Conservation (phyloP, 1,139 yeast genomes). For the Candida sojae region DNA sequence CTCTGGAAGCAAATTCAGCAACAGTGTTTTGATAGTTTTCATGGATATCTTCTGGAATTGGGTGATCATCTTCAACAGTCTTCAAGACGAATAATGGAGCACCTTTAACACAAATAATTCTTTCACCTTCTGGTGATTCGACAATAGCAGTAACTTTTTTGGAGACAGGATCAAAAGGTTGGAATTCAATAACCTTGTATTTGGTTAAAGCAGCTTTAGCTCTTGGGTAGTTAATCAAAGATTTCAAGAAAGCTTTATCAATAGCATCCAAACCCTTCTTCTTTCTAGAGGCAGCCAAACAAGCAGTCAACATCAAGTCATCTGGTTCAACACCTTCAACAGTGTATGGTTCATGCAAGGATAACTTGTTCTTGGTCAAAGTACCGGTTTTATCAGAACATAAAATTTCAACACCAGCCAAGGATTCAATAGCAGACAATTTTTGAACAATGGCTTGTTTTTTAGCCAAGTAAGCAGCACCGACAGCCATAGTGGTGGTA, state of each 20-base stretch:
- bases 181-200: constrained; percentile 94
- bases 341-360: constrained; percentile 98
- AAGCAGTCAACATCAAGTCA: constrained; percentile 96
- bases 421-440: constrained; percentile 96
- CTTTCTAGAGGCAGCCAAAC: constrained; percentile 98
- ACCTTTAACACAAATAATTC: constrained; percentile 96
- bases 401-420: constrained; percentile 98
- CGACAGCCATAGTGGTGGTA: constrained; percentile 99
- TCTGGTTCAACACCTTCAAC: constrained; percentile 99
- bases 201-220: constrained; percentile 94
- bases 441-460: constrained; percentile 98
- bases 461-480: constrained; percentile 99
- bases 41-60: constrained; percentile 93
- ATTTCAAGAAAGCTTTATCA: constrained; percentile 95
- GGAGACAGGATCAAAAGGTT: constrained; percentile 97
- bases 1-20: constrained; percentile 96
- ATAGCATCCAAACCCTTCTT: constrained; percentile 98
- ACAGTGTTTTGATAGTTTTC: constrained; percentile 96
- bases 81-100: constrained; percentile 93
- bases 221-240: constrained; percentile 84
- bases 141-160: constrained; percentile 94
- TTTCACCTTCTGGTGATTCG: constrained; percentile 95
- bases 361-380: constrained; percentile 94
- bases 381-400: constrained; percentile 99
- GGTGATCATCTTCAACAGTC: constrained; percentile 96